These are phyloP conservation scores for Saksenaea vasiformis DNA, from an alignment of 371 early-diverging fungal genomes.

Conservation along the genomic window DNA sequence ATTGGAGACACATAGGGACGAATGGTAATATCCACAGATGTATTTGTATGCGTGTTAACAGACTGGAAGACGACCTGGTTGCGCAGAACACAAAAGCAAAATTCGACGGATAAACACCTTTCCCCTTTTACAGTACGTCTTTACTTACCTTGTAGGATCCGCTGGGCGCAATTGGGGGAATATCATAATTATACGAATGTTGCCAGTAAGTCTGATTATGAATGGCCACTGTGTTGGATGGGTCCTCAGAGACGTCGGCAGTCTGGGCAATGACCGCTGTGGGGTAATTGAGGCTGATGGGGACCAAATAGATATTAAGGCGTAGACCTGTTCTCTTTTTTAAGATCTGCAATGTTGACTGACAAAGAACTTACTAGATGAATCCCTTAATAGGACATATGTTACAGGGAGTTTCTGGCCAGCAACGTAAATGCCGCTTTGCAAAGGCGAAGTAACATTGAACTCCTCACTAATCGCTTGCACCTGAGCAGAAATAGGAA, in stretches of 20 bases:
- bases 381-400: constrained; percentile 19
- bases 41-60: constrained; percentile 18
- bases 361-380: constrained; percentile 11
- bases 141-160: constrained; percentile 21
- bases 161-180: constrained; percentile 14
- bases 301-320: constrained; percentile 22
- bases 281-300: constrained; percentile 10
- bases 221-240: constrained; percentile 16
- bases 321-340: constrained; percentile 2
- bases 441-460: constrained; percentile 25
- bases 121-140: background rate
- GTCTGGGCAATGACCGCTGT: constrained; percentile 15
- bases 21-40: constrained; percentile 23
- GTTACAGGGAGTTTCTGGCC: constrained; percentile 29
- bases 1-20: constrained; percentile 15
- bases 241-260: constrained; percentile 26
- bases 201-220: constrained; percentile 20
- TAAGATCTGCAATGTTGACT: background rate
- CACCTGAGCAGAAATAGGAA: constrained; percentile 8
- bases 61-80: constrained; percentile 25
- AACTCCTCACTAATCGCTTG: constrained; percentile 14
- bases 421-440: constrained; percentile 27
- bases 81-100: background rate
- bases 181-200: constrained; percentile 24
- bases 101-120: background rate